A percentile compares a stretch with the other conserved stretches of the same genome.
phyloP scores from a whole-genome alignment of 139 green algal species.

The Trebouxia sp. region DNA sequence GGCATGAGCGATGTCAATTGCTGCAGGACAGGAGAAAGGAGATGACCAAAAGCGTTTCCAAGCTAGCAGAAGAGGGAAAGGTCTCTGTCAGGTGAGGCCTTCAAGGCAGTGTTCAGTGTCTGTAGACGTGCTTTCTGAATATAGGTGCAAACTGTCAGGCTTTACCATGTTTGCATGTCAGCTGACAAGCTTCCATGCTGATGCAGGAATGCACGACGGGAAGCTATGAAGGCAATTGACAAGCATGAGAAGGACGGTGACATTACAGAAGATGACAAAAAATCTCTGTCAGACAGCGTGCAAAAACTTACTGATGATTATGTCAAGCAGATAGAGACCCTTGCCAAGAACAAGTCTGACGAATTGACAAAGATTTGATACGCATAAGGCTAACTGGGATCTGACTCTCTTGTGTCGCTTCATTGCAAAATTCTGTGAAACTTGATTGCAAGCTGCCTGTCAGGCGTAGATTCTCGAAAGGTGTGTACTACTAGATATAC shows the following conservation, averaged over 20 bases:
- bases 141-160: too few species aligned
- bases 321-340: conserved; percentile 85
- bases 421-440: too few species aligned
- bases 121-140: too few species aligned
- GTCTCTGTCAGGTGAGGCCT: conserved; percentile 66
- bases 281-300: conserved; percentile 69
- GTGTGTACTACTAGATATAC: too few species aligned
- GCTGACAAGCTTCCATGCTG: neutral
- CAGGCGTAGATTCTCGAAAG: too few species aligned
- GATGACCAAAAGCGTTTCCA: conserved; percentile 80
- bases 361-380: conserved; percentile 87
- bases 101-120: too few species aligned
- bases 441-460: too few species aligned
- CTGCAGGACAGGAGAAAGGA: conserved; percentile 91
- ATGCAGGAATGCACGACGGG: conserved; percentile 87
- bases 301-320: conserved; percentile 88
- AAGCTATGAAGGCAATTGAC: conserved; percentile 84
- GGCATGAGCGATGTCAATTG: neutral
- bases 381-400: too few species aligned
- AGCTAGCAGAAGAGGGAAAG: conserved; percentile 95
- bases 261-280: conserved; percentile 78
- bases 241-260: conserved; percentile 67
- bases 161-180: too few species aligned
- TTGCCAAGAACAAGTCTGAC: conserved; percentile 82
- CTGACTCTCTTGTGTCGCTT: too few species aligned